Percentiles rank a stretch among this genome's conserved stretches.
Evolutionary conservation across 805 yeast genomes (phyloP).

Genomic region (Nakazawaea sp.): DNA sequence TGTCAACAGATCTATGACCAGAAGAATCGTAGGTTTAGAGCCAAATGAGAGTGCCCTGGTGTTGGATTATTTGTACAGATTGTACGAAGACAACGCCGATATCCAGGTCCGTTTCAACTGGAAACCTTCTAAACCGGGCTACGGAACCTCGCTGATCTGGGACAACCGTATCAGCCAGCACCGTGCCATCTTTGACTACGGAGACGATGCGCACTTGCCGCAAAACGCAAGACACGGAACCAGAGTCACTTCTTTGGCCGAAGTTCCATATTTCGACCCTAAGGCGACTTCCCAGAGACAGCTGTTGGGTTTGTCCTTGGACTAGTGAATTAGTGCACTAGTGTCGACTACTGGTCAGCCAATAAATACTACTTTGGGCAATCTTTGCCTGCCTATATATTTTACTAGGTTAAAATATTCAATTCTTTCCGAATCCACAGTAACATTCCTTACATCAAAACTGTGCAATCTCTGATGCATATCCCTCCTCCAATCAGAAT

Average conservation of each 20-base stretch:
- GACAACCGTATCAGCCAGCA: constrained; percentile 41
- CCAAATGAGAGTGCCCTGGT: constrained; percentile 43
- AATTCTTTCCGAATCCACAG: no score
- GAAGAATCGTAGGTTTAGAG: constrained; percentile 44
- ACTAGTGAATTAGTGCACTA: background rate
- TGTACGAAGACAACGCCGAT: constrained; percentile 45
- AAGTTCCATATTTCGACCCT: constrained; percentile 43
- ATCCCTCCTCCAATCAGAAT: no score
- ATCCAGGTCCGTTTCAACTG: constrained; percentile 50
- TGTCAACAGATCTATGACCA: constrained; percentile 45
- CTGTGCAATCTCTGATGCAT: no score
- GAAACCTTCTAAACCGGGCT: constrained; percentile 32
- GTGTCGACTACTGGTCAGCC: no score
- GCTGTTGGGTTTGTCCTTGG: constrained; percentile 30
- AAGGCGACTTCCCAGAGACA: constrained; percentile 46
- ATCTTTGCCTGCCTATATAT: no score
- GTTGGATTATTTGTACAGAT: constrained; percentile 36
- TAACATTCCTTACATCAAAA: no score
- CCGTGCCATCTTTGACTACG: constrained; percentile 35
- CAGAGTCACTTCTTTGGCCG: constrained; percentile 48
- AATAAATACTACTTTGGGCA: no score
- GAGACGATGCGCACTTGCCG: background rate
- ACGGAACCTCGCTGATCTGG: constrained; percentile 42
- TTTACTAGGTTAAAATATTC: no score
- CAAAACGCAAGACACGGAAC: constrained; percentile 38